Percentiles rank a stretch among this genome's conserved stretches.
phyloP scores from a whole-genome alignment of 257 asterid species.

The Knoxia roxburghii region DNA sequence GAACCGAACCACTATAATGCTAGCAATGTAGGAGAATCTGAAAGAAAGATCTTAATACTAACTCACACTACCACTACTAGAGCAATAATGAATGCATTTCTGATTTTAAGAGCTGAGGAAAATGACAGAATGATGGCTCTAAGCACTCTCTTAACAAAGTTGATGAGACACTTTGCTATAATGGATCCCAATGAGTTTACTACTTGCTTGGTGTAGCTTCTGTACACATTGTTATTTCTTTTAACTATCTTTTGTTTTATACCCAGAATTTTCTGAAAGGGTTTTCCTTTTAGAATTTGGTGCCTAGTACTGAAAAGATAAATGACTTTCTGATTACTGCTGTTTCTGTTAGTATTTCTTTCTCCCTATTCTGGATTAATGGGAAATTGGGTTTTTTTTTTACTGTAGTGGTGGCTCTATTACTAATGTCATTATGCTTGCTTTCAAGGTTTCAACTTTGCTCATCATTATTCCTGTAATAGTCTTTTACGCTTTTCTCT shows the following conservation, averaged over 20 bases:
- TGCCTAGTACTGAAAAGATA: not conserved
- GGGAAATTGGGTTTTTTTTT: not conserved
- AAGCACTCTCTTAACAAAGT: slow-evolving; percentile 5
- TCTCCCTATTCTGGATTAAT: not conserved
- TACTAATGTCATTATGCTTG: not conserved
- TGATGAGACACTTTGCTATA: not conserved
- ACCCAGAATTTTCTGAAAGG: not conserved
- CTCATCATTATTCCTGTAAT: slow-evolving; percentile 22
- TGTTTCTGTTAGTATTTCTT: not conserved
- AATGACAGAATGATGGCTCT: slow-evolving; percentile 7
- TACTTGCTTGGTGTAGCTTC: not conserved
- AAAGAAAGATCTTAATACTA: too few species aligned
- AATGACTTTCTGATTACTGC: slow-evolving; percentile 7
- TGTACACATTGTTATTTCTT: not conserved
- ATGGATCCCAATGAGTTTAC: slow-evolving; percentile 13
- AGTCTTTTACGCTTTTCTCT: slow-evolving; percentile 16
- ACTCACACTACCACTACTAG: too few species aligned
- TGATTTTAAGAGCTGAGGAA: not conserved
- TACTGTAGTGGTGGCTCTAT: not conserved
- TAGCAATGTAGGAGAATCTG: not conserved
- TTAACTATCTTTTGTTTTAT: not conserved
- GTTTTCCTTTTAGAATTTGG: not conserved
- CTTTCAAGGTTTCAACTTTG: slow-evolving; percentile 9
- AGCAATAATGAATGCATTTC: slow-evolving; percentile 3
- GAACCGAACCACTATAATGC: not conserved